Base-by-base conservation (phyloP, 495 filamentous ascomycete genomes). In the Aspergillus steynii region DNA sequence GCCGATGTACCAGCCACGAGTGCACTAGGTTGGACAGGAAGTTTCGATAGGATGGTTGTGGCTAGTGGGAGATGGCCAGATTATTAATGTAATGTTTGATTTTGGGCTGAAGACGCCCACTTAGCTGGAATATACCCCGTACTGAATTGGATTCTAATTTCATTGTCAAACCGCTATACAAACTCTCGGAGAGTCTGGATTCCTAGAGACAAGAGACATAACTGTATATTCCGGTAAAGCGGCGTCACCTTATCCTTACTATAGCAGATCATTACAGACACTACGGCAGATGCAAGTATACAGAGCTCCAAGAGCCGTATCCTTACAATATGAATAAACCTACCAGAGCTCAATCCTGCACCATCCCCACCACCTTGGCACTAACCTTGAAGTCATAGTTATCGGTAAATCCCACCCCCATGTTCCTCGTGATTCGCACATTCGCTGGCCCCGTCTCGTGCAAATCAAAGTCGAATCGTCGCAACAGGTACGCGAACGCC, bases 391-490 rank as follows among this genome's bases (percentile, higher is more conserved):
- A 47, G 3, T 48, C 14, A 10, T 14, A 14, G 25, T 12, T 28
- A 7, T 57, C 37, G 10, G 55, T 26, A 3, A 31, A 31, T 8
- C 42, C 42, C 1, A 50, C 12, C 8, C 12, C 37, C 10, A 48
- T 29, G 25, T 58, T 47, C 25, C 56, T 27, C 4, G 28, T 29
- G 1, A 62, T 32, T 2, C 56, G 56, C 5, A 77, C 61, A 62
- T 74, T 67, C 37, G 60, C 60, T 2, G 32, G 27, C 0, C 37
- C 64, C 9, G 74, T 74, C 8, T 75, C 63, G 53, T 62, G 60
- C 12, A 77, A 32, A 32, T 72, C 69, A 12, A 77, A 34, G 5
- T 73, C 67, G 42, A 75, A 72, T 14, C 69, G 56, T 5, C 69
- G 59, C 37, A 77, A 66, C 3, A 77, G 27, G 15, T 54, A 56